Base-by-base conservation (phyloP, 192 early-diverging fungal species). In the Umbelopsis vinacea region DNA sequence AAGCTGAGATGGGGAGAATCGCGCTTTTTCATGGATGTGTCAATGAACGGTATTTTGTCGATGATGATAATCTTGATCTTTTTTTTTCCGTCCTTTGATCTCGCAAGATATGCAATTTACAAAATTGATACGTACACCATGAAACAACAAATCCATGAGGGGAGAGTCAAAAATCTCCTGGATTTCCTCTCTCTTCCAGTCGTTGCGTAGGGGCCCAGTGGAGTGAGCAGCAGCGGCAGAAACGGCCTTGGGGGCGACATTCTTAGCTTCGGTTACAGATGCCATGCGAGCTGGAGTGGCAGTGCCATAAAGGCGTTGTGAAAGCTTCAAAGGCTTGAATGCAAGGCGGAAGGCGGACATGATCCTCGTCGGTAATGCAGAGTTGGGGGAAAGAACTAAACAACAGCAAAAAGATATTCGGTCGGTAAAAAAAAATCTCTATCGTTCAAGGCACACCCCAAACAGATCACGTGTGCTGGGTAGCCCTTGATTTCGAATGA, bases 111-210 rank as follows among this genome's bases (percentile, higher is more conserved):
- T 43, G 37, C 23, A 19, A 46, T 29, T 19, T 11, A 37, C 22
- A 29, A 60, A 17, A 7, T 22, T 37, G 14, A 66, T 46, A 86
- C 87, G 74, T 82, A 91, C 90, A 38, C 88, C 88, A 70, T 90
- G 85, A 79, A 85, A 93, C 74, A 93, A 74, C 71, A 94, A 78
- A 74, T 92, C 91, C 86, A 94, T 85, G 53, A 93, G 76, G 43
- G 93, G 91, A 19, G 87, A 88, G 66, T 93, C 89, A 79, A 88
- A 94, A 71, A 94, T 92, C 35, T 76, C 76, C 74, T 89, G 82
- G 50, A 94, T 90, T 74, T 92, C 90, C 54, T 89, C 87, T 74
- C 84, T 82, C 45, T 84, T 83, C 93, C 93, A 94, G 76, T 93
- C 88, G 68, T 83, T 88, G 45, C 90, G 82, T 14, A 87, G 54